phyloP scores from a whole-genome alignment of 805 yeast species.

The Cyberlindnera sargentensis region DNA sequence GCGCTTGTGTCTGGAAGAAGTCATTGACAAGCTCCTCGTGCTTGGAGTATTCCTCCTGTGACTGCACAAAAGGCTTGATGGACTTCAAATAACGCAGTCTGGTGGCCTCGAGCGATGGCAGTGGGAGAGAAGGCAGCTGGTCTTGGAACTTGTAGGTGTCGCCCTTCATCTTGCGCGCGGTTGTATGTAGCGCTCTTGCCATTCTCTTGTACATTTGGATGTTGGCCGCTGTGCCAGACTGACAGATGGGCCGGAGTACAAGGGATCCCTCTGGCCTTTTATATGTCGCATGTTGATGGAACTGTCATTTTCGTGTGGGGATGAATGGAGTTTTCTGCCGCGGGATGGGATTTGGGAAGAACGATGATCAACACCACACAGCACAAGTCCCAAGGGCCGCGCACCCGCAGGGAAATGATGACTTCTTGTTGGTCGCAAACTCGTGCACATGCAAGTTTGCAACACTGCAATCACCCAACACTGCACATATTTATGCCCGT shows the following conservation, averaged over 20 bases:
- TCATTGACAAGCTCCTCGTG: slow-evolving; percentile 55
- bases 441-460: too few relatives aligned
- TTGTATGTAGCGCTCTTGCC: slow-evolving; percentile 21
- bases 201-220: slow-evolving; percentile 18
- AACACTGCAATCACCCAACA: too few relatives aligned
- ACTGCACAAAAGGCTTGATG: slow-evolving; percentile 57
- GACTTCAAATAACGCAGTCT: slow-evolving; percentile 62
- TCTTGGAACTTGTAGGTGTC: slow-evolving; percentile 66
- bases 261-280: not conserved
- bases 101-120: slow-evolving; percentile 73
- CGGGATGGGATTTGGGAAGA: not conserved
- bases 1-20: slow-evolving; percentile 64
- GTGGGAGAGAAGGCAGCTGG: slow-evolving; percentile 77
- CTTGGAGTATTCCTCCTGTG: slow-evolving; percentile 42
- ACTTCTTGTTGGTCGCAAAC: too few relatives aligned
- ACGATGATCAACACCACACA: too few relatives aligned
- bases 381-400: too few relatives aligned
- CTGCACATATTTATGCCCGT: too few relatives aligned
- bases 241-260: not conserved
- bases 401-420: too few relatives aligned
- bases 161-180: slow-evolving; percentile 38
- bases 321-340: slow-evolving; percentile 1
- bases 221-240: not conserved
- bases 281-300: not conserved
- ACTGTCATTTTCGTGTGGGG: not conserved